Evolutionary conservation across 495 filamentous ascomycete species (phyloP), one percentile per base, ranked within the genome.

Genomic region (Penicillium manginii): DNA sequence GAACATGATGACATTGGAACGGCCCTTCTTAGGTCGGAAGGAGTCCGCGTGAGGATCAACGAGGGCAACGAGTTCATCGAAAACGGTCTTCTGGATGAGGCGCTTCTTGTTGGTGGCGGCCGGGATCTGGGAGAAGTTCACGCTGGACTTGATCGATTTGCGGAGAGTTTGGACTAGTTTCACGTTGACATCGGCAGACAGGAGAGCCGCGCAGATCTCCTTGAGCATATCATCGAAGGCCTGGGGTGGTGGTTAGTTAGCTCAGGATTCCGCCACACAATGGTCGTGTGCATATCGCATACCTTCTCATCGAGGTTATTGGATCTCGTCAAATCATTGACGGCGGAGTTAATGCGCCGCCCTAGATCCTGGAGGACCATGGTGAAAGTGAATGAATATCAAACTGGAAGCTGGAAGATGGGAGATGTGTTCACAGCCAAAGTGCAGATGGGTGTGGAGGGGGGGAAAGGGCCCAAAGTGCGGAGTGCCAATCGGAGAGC

Each of bases 361-460:
- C 94, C 94, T 22, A 99, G 83, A 84, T 98, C 94, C 86, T 96
- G 92, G 62, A 99, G 87, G 82, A 99, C 94, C 94, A 99, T 98
- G 67, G 52, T 80, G 73, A 48, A 54, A 59, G 35, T 10, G 26
- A 29, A 29, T 29, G 26, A 29, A 29, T 29, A 29, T 29, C 26
- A 29, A 29, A 29, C 26, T 29, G 26, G 26, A 8, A 29, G 26
- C 26, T 29, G 26, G 26, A 29, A 29, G 33, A 59, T 52, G 51
- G 52, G 40, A 47, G 40, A 58, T 51, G 35, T 48, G 56, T 39
- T 52, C 26, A 57, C 50, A 50, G 57, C n/a, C 47, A 43, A 50
- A 42, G 11, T 31, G 52, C 42, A 58, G 43, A 60, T 40, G 60
- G 53, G 54, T 52, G 62, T 61, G 63, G 64, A 63, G 58, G 64